These are phyloP conservation scores for Gossypium thurberi DNA, from an alignment of 345 rosid species.

Conservation along the genomic window DNA sequence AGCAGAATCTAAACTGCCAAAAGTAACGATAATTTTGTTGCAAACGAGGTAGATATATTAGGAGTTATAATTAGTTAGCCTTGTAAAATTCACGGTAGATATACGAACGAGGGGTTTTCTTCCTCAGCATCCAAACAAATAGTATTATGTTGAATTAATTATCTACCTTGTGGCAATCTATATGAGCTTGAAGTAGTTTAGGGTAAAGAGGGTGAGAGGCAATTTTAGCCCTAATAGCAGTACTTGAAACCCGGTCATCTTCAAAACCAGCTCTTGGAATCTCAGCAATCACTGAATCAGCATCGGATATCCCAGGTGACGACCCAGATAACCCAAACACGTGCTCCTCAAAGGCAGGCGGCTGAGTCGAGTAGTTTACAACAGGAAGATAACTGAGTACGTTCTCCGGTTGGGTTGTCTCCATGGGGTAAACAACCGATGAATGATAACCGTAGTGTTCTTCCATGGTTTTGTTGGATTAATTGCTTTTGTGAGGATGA, in stretches of 20 bases:
- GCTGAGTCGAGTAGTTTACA: slow-evolving; percentile 25
- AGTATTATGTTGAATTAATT: background rate
- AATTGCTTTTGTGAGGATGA: background rate
- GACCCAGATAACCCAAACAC: slow-evolving; percentile 22
- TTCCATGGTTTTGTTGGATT: slow-evolving; percentile 38
- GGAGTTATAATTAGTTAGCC: no score
- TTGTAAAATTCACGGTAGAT: background rate
- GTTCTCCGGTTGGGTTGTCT: slow-evolving; percentile 42
- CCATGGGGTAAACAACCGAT: slow-evolving; percentile 38
- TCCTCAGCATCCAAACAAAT: background rate
- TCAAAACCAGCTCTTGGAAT: slow-evolving; percentile 24
- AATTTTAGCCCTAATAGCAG: slow-evolving; percentile 59
- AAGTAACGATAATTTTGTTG: background rate
- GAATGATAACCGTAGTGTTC: slow-evolving; percentile 50
- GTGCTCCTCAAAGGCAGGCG: slow-evolving; percentile 13
- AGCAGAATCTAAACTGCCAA: background rate
- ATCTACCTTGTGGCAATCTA: slow-evolving; percentile 83
- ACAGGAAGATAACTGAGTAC: slow-evolving; percentile 19
- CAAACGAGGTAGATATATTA: background rate
- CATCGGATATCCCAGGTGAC: slow-evolving; percentile 38
- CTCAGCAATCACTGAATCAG: slow-evolving; percentile 47
- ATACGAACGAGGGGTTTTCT: background rate
- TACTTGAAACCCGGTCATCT: slow-evolving; percentile 26
- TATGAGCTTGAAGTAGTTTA: slow-evolving; percentile 69
- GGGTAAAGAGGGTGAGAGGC: slow-evolving; percentile 79